Conservation (phyloP, 1,139 yeast genomes). For the Blastobotrys capitulatus region DNA sequence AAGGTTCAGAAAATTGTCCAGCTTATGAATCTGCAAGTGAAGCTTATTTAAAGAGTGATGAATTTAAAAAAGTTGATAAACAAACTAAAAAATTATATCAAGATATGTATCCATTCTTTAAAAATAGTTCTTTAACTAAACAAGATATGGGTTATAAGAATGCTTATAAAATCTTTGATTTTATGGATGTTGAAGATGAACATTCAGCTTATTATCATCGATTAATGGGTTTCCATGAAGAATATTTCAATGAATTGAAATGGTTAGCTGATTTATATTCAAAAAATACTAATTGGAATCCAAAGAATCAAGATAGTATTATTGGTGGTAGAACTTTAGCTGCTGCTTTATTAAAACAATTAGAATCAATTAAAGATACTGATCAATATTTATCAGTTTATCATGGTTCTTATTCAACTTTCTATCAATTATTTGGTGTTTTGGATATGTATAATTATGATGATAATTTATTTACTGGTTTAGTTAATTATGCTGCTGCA, state of each 20-base stretch:
- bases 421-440: conserved; percentile 38
- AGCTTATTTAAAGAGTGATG: conserved; percentile 27
- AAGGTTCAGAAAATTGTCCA: conserved; percentile 42
- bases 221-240: conserved; percentile 24
- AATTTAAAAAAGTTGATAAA: conserved; percentile 30
- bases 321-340: conserved; percentile 39
- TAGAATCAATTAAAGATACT: conserved; percentile 34
- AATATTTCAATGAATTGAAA: conserved; percentile 30
- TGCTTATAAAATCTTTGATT: conserved; percentile 38
- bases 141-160: conserved; percentile 35
- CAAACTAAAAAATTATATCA: conserved; percentile 37
- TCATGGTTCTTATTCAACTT: conserved; percentile 41
- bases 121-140: conserved; percentile 21
- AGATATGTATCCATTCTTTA: conserved; percentile 25
- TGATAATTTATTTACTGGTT: conserved; percentile 36
- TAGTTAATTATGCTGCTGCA: conserved; percentile 42
- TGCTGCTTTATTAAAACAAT: conserved; percentile 31
- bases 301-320: conserved; percentile 28
- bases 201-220: conserved; percentile 37
- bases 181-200: conserved; percentile 36
- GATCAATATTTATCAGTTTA: conserved; percentile 37
- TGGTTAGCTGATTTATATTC: conserved; percentile 37
- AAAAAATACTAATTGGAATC: conserved; percentile 35
- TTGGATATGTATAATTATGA: conserved; percentile 31
- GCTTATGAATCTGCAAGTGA: conserved; percentile 30